phyloP scores from a whole-genome alignment of 768 basidiomycete species.

The Suillus paluster region DNA sequence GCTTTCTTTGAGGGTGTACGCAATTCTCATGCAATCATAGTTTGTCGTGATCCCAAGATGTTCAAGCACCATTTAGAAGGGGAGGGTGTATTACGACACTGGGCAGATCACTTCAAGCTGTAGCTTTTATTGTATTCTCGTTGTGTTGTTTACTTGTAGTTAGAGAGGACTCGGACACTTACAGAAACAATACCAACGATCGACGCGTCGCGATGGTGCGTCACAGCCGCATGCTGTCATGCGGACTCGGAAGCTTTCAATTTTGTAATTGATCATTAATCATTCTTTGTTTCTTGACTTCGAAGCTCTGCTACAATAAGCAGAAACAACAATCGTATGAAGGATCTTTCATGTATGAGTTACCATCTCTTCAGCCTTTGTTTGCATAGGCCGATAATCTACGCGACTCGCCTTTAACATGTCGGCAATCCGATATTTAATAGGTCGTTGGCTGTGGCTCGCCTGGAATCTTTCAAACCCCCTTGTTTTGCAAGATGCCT shows the following conservation, averaged over 20 bases:
- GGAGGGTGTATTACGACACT: slow-evolving; percentile 69
- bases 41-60: slow-evolving; percentile 66
- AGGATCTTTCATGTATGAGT: too few species aligned
- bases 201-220: background rate
- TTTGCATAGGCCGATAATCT: background rate
- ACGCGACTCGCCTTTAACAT: background rate
- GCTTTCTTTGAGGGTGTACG: slow-evolving; percentile 62
- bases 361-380: too few species aligned
- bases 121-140: slow-evolving; percentile 23
- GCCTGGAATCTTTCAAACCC: background rate
- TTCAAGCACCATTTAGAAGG: slow-evolving; percentile 64
- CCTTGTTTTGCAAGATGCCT: background rate
- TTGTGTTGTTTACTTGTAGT: slow-evolving; percentile 4
- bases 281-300: background rate
- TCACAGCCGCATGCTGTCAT: background rate
- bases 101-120: slow-evolving; percentile 65
- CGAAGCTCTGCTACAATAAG: too few species aligned
- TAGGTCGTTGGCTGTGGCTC: background rate
- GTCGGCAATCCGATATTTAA: background rate
- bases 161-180: slow-evolving; percentile 2
- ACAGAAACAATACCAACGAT: background rate
- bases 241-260: slow-evolving; percentile 1
- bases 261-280: too few species aligned
- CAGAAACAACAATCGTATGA: too few species aligned
- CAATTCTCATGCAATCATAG: slow-evolving; percentile 75